A percentile compares a stretch with the other conserved stretches of the same genome.
Evolutionary conservation across 176 grass and related monocot species (phyloP).

Genomic region (Zea luxurians): DNA sequence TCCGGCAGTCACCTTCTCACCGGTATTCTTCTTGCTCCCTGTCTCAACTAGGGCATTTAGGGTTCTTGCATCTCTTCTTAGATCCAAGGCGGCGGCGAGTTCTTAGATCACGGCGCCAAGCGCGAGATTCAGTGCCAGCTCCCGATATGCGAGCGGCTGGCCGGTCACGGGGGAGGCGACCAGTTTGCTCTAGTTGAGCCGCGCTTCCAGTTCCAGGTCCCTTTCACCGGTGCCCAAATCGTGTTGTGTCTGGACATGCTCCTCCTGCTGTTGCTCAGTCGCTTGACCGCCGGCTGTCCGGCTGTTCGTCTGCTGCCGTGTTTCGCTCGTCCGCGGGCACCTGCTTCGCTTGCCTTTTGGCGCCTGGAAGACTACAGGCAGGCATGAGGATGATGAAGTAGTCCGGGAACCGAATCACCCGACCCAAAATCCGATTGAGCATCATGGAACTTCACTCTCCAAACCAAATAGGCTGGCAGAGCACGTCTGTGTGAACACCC

Average conservation of each 20-base stretch:
- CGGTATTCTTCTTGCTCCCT: no score
- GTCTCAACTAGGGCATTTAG: no score
- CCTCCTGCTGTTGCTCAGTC: neutral
- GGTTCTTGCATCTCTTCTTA: no score
- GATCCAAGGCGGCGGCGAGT: no score
- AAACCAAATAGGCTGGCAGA: no score
- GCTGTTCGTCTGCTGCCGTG: conserved; percentile 10
- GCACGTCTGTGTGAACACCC: no score
- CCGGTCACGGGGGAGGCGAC: conserved; percentile 55
- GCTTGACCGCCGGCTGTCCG: neutral
- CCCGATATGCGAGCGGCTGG: conserved; percentile 44
- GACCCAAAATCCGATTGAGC: no score
- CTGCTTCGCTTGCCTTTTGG: conserved; percentile 41
- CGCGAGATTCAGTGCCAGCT: conserved; percentile 52
- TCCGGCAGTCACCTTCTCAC: no score
- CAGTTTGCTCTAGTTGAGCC: conserved; percentile 34
- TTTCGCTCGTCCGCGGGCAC: neutral
- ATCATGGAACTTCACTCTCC: no score
- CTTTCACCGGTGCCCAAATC: conserved; percentile 24
- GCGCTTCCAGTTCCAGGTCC: neutral
- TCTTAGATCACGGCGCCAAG: no score
- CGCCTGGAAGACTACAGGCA: conserved; percentile 47
- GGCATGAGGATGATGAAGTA: no score
- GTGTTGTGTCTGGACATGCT: conserved; percentile 31
- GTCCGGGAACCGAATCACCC: no score